Evolutionary conservation across 2,329 filamentous ascomycete genomes (phyloP).

Genomic region (Beauveria rudraprayagi): DNA sequence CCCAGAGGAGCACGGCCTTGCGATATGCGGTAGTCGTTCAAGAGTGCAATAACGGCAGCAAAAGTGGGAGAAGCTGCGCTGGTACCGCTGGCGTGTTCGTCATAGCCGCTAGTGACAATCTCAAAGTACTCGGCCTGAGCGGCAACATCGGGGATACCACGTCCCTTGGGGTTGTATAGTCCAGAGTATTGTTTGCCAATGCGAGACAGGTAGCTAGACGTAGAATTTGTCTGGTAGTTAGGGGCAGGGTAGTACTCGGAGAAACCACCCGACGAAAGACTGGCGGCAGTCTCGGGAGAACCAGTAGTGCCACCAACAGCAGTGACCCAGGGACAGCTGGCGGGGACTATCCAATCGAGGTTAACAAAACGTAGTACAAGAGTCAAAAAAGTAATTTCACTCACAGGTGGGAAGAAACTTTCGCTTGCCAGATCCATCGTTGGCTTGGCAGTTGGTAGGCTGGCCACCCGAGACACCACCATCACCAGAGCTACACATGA

Average conservation of each 20-base stretch:
- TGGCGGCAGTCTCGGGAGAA: not conserved
- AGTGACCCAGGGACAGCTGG: slow-evolving; percentile 10
- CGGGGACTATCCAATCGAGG: not conserved
- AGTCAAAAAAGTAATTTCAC: not conserved
- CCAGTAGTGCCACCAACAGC: slow-evolving; percentile 4
- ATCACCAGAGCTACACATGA: slow-evolving; percentile 6
- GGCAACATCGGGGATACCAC: slow-evolving; percentile 8
- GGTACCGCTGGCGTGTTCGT: slow-evolving; percentile 9
- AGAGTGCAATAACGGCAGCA: slow-evolving; percentile 32
- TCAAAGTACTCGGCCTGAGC: not conserved
- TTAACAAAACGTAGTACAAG: not conserved
- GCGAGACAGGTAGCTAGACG: not conserved
- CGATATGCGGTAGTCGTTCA: slow-evolving; percentile 34
- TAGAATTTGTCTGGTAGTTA: not conserved
- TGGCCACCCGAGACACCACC: not conserved
- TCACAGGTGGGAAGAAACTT: slow-evolving; percentile 3
- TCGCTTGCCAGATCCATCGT: slow-evolving; percentile 7
- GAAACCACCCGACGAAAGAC: slow-evolving; percentile 1
- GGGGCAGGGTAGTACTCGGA: slow-evolving; percentile 5
- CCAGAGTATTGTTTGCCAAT: not conserved
- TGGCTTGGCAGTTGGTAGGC: slow-evolving; percentile 7
- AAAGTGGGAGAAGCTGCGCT: slow-evolving; percentile 33
- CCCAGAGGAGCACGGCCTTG: slow-evolving; percentile 29
- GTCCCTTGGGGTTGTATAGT: slow-evolving; percentile 6
- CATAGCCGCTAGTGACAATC: not conserved